Percentiles rank a stretch among this genome's conserved stretches.
phyloP scores from a whole-genome alignment of 1,284 basidiomycete genomes.

The Fomitopsis pinicola region DNA sequence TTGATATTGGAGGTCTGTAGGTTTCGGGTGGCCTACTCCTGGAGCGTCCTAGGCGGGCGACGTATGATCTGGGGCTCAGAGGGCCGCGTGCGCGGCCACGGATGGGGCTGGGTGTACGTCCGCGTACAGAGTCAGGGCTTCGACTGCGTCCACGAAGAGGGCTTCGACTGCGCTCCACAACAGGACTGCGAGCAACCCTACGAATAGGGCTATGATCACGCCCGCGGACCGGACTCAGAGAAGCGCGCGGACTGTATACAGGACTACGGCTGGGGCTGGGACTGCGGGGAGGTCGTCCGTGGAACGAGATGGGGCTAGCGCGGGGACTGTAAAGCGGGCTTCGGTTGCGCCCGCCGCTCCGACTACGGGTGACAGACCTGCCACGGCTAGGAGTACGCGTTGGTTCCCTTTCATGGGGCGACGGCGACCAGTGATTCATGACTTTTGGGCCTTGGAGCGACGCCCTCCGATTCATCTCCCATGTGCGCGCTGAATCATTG shows the following conservation, averaged over 20 bases:
- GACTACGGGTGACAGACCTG: background rate
- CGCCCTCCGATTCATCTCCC: background rate
- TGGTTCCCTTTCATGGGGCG: background rate
- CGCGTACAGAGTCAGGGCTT: background rate
- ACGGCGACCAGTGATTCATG: constrained; percentile 1
- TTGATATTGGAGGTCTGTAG: background rate
- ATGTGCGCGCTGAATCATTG: background rate
- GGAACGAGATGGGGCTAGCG: background rate
- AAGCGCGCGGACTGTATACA: background rate
- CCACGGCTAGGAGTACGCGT: constrained; percentile 4
- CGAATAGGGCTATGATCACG: background rate
- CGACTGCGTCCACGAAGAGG: background rate
- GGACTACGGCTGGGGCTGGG: background rate
- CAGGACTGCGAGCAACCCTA: no score
- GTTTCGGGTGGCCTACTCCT: background rate
- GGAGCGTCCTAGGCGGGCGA: background rate
- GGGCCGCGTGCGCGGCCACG: background rate
- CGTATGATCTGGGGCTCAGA: background rate
- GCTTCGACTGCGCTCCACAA: background rate
- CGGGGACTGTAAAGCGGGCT: background rate
- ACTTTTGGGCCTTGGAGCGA: background rate
- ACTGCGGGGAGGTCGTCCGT: background rate
- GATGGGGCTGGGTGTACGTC: background rate
- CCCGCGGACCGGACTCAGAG: background rate
- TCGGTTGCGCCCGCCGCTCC: background rate